A percentile compares a stretch with the other conserved stretches of the same genome.
Conservation (phyloP, 306 rosid species). For the Geum urbanum region DNA sequence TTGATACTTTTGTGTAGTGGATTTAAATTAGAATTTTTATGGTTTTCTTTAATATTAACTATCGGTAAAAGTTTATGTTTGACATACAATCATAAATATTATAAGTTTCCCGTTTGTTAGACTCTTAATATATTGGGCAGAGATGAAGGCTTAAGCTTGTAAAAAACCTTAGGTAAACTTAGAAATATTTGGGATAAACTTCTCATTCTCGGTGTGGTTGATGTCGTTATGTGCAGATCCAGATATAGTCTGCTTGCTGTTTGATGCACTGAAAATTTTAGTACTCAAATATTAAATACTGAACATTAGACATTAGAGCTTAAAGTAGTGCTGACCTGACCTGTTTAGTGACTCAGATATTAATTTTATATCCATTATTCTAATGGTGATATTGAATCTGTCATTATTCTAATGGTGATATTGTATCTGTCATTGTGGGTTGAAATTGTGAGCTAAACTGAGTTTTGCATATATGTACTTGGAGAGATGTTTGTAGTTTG, state of each 20-base stretch:
- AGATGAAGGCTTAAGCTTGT: not conserved
- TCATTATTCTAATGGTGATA: not conserved
- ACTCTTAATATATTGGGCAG: not conserved
- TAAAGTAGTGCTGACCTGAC: not conserved
- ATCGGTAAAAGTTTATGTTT: not conserved
- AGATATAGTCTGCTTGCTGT: no score
- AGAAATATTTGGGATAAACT: no score
- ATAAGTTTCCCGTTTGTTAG: not conserved
- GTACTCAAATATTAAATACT: no score
- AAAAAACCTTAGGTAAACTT: no score
- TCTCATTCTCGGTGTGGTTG: no score
- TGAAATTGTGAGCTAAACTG: not conserved
- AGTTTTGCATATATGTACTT: not conserved
- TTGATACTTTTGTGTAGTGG: slow-evolving; percentile 11
- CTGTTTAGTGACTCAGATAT: not conserved
- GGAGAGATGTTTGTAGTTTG: not conserved
- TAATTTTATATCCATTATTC: not conserved
- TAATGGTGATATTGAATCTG: not conserved
- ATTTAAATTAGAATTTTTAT: not conserved
- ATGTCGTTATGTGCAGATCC: no score
- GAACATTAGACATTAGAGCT: not conserved
- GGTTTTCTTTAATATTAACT: not conserved
- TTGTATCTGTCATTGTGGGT: not conserved
- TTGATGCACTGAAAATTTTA: no score
- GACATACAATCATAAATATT: not conserved